phyloP scores from a whole-genome alignment of 805 yeast species.

The Brettanomyces custersianus region DNA sequence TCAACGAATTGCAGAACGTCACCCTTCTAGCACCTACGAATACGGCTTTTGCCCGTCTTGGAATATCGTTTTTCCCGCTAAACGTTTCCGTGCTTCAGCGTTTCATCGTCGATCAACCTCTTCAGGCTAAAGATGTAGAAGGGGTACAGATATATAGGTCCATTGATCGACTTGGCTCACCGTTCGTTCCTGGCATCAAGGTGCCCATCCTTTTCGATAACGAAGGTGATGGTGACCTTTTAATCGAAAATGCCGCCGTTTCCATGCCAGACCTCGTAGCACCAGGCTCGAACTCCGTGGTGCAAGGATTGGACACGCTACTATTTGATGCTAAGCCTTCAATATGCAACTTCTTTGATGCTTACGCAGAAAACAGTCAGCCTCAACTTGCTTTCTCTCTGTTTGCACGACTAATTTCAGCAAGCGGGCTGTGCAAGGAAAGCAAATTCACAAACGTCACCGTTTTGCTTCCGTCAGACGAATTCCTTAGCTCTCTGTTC shows the following conservation, averaged over 20 bases:
- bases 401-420: constrained; percentile 13
- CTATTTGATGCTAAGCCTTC: constrained; percentile 27
- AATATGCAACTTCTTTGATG: constrained; percentile 28
- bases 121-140: constrained; percentile 19
- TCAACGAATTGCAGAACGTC: constrained; percentile 52
- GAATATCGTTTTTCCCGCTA: constrained; percentile 5
- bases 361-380: constrained; percentile 9
- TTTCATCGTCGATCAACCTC: constrained; percentile 28
- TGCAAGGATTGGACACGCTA: constrained; percentile 52
- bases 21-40: constrained; percentile 79
- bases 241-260: constrained; percentile 38
- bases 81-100: constrained; percentile 14
- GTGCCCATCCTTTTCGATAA: constrained; percentile 27
- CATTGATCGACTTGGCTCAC: constrained; percentile 14
- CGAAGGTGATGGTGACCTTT: constrained; percentile 18
- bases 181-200: constrained; percentile 8
- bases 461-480: constrained; percentile 38
- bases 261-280: constrained; percentile 53
- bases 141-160: constrained; percentile 22
- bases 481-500: constrained; percentile 19
- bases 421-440: constrained; percentile 13
- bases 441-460: constrained; percentile 29
- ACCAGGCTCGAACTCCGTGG: constrained; percentile 51
- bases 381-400: constrained; percentile 10
- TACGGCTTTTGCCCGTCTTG: constrained; percentile 45